phyloP scores from a whole-genome alignment of 352 stramenopile genomes.

The Phytophthora nicotianae region DNA sequence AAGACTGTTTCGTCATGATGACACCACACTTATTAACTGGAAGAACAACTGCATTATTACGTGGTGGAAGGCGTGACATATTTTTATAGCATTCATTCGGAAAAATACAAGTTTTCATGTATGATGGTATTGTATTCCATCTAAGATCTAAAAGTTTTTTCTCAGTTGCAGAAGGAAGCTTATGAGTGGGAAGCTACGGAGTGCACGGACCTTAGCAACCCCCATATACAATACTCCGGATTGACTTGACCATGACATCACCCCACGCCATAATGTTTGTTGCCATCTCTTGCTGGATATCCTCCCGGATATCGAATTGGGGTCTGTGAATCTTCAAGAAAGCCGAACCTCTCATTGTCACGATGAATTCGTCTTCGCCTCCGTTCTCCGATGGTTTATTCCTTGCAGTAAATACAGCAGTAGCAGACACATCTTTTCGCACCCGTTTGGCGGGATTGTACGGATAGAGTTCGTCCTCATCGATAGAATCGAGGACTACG shows the following conservation, averaged over 20 bases:
- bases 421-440: constrained; percentile 43
- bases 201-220: neutral
- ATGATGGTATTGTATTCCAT: too few relatives aligned
- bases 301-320: constrained; percentile 11
- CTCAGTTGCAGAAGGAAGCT: neutral
- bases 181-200: neutral
- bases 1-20: too few relatives aligned
- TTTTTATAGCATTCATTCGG: too few relatives aligned
- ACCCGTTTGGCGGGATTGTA: constrained; percentile 34
- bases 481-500: constrained; percentile 32
- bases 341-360: constrained; percentile 27
- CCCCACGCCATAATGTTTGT: constrained; percentile 21
- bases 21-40: too few relatives aligned
- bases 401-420: constrained; percentile 17
- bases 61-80: too few relatives aligned
- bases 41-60: too few relatives aligned
- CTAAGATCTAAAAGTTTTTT: too few relatives aligned
- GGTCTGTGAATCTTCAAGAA: constrained; percentile 37
- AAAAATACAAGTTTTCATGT: too few relatives aligned
- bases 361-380: constrained; percentile 19
- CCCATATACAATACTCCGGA: constrained; percentile 23
- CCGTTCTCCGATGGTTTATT: neutral
- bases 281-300: constrained; percentile 10
- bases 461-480: constrained; percentile 47
- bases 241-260: constrained; percentile 31